Evolutionary conservation across 441 rosid genomes (phyloP), one percentile per base, ranked within the genome.

Genomic region (Gossypium schwendimanii): DNA sequence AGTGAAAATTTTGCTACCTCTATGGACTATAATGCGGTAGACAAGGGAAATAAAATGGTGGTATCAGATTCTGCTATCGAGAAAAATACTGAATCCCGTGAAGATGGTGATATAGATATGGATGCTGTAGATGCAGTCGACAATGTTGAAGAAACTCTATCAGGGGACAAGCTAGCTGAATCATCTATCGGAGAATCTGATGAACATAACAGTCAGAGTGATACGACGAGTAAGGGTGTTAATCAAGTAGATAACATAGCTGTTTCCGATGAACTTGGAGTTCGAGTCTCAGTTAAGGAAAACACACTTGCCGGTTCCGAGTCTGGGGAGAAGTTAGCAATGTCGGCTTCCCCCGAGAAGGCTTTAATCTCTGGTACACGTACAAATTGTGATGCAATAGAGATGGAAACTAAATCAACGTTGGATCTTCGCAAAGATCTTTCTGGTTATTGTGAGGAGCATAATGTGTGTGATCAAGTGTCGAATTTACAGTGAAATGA

Each of bases 241-340:
- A 31, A 23, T 50, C 58, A 28, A 45, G 64, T 52, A 55, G 69
- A 49, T 45, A 57, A 53, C n/a, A 50, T 52, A 45, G 55, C 63
- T 63, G 77, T 63, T 78, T 71, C 74, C 26, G 66, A 64, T 69
- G 82, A 77, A 75, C 70, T 54, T 12, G 69, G 73, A 68, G 58
- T 50, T 61, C 65, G 63, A 4, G 57, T 61, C 59, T 72, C 78
- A 18, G 76, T 71, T 74, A 73, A 76, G 49, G 73, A 62, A 57
- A 67, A 61, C 53, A 63, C 23, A 20, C 39, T 41, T 72, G 62
- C 75, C 1, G 73, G 66, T 70, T 72, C 70, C 28, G 69, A 68
- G 73, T 63, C 73, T 2, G 33, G 47, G 70, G 62, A 60, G 57
- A 71, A 60, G 62, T 72, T 65, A 36, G 69, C 54, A 11, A 80